Percentiles rank a stretch among this genome's conserved stretches.
These are phyloP conservation scores for Mycosarcoma maydis DNA, from an alignment of 1,284 basidiomycete genomes.

Conservation along the genomic window DNA sequence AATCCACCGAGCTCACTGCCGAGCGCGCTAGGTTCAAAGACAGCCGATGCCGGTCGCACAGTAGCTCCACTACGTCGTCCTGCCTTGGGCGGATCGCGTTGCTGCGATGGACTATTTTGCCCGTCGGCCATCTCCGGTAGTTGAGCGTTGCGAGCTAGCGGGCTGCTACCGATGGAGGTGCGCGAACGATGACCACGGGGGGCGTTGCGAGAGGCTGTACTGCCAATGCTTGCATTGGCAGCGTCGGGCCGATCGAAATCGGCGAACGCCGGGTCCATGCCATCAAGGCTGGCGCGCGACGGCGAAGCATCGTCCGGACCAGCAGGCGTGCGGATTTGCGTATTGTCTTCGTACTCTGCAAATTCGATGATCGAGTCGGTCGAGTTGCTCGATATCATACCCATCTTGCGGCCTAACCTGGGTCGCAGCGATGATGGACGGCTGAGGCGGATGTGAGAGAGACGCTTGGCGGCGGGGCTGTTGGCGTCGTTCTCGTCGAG, in stretches of 20 bases:
- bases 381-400: slow-evolving; percentile 40
- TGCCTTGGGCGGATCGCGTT: slow-evolving; percentile 25
- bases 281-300: slow-evolving; percentile 52
- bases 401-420: slow-evolving; percentile 33
- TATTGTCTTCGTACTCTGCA: slow-evolving; percentile 37
- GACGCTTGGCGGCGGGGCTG: slow-evolving; percentile 36
- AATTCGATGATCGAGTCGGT: slow-evolving; percentile 49
- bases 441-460: slow-evolving; percentile 27
- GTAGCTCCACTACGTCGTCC: slow-evolving; percentile 38
- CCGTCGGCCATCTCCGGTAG: slow-evolving; percentile 30
- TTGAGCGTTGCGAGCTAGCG: slow-evolving; percentile 36
- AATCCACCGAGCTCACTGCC: slow-evolving; percentile 52
- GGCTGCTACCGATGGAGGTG: slow-evolving; percentile 45
- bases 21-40: slow-evolving; percentile 46
- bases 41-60: slow-evolving; percentile 34
- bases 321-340: slow-evolving; percentile 25
- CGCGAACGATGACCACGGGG: slow-evolving; percentile 35
- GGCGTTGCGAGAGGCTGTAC: slow-evolving; percentile 12
- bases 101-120: slow-evolving; percentile 17
- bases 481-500: slow-evolving; percentile 28
- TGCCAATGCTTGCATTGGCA: slow-evolving; percentile 34
- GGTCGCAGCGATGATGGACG: slow-evolving; percentile 25
- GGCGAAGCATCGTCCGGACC: slow-evolving; percentile 39
- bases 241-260: slow-evolving; percentile 32
- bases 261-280: slow-evolving; percentile 57